Conservation (phyloP, 75 land plant genomes). For the Pinus albicaulis region DNA sequence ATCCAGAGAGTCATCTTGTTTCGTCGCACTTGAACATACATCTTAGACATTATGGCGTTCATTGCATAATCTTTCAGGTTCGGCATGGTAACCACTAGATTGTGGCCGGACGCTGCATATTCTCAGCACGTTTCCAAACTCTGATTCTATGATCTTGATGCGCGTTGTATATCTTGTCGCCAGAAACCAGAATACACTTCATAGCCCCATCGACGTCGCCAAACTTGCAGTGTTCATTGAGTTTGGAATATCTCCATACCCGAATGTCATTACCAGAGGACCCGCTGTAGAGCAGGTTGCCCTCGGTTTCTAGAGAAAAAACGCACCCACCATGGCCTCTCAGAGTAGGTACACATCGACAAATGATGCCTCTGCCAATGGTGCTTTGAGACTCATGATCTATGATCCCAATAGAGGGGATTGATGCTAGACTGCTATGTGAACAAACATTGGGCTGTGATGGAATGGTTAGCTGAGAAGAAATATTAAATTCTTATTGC, state of each 20-base stretch:
- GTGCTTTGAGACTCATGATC: not conserved
- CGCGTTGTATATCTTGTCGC: conserved; percentile 39
- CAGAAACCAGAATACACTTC: conserved; percentile 42
- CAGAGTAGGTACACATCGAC: conserved; percentile 32
- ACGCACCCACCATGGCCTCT: conserved; percentile 36
- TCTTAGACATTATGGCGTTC: conserved; percentile 27
- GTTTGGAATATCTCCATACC: conserved; percentile 15
- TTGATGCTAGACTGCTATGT: not conserved
- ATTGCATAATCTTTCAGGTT: conserved; percentile 10
- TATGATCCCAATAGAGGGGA: not conserved
- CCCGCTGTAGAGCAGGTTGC: conserved; percentile 33
- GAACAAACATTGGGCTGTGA: not conserved
- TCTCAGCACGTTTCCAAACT: conserved; percentile 37
- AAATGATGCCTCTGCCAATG: not conserved
- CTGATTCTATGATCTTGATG: conserved; percentile 83
- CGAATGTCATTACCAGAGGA: conserved; percentile 28
- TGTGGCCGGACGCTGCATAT: conserved; percentile 3
- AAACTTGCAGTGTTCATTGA: not conserved
- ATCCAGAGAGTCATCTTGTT: conserved; percentile 68
- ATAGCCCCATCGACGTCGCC: conserved; percentile 45
- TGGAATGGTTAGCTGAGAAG: not conserved
- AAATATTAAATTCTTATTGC: too few species aligned
- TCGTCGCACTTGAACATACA: conserved; percentile 57
- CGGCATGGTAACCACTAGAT: conserved; percentile 47
- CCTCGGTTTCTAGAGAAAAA: conserved; percentile 27